Evolutionary conservation across 1,284 basidiomycete species (phyloP).

Genomic region (Schizophyllum commune): DNA sequence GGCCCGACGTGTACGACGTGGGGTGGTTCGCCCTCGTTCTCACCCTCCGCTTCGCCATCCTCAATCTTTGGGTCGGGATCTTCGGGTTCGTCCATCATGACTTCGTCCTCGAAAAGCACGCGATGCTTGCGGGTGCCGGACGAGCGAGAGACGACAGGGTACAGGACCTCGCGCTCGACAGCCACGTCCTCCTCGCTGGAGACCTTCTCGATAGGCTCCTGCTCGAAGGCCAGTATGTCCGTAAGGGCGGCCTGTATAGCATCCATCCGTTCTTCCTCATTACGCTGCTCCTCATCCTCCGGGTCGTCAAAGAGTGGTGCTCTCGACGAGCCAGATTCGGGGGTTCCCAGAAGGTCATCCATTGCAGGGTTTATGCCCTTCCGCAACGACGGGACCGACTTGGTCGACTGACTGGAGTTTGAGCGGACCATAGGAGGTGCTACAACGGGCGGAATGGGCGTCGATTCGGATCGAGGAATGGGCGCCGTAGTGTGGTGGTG

Average conservation of each 20-base stretch:
- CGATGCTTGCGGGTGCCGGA: slow-evolving; percentile 14
- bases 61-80: slow-evolving; percentile 28
- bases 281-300: slow-evolving; percentile 52
- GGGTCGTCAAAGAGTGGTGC: slow-evolving; percentile 78
- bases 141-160: slow-evolving; percentile 5
- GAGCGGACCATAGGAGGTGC: not conserved
- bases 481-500: slow-evolving; percentile 12
- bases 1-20: slow-evolving; percentile 28
- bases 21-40: slow-evolving; percentile 51
- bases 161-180: not conserved
- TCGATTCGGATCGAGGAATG: slow-evolving; percentile 32
- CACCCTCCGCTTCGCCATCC: slow-evolving; percentile 33
- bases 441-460: slow-evolving; percentile 19
- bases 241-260: slow-evolving; percentile 91
- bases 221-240: slow-evolving; percentile 86
- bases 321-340: slow-evolving; percentile 42
- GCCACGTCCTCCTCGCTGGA: slow-evolving; percentile 11
- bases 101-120: slow-evolving; percentile 33
- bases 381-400: not conserved
- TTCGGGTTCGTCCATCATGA: slow-evolving; percentile 30
- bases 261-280: slow-evolving; percentile 79
- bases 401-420: not conserved
- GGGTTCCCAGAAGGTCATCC: slow-evolving; percentile 54
- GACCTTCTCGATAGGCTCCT: slow-evolving; percentile 28
- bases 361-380: slow-evolving; percentile 19